Evolutionary conservation across 1,284 basidiomycete genomes (phyloP), one percentile per base, ranked within the genome.

Genomic region (Microbotryum intermedium): DNA sequence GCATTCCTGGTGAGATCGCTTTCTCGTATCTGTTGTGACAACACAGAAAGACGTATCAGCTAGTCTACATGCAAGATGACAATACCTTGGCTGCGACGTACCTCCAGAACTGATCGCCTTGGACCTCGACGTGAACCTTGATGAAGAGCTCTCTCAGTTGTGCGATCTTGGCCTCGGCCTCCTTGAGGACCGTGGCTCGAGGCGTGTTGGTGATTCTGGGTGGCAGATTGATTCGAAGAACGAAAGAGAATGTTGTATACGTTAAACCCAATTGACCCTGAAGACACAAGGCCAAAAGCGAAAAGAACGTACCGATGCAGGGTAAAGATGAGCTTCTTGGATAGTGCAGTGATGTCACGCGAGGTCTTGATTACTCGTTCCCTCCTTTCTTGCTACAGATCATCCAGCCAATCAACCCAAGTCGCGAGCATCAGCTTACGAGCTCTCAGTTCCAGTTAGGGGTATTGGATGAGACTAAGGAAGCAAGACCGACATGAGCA

Each of bases 301-400:
- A n/a, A n/a, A n/a, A n/a, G n/a, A 69, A 75, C 28, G 42, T 21
- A 4, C 47, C 92, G 86, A 72, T 97, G 94, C 4, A 97, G 80
- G 52, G 90, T 84, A 72, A 97, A 97, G 65, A 98, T 97, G 71
- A 86, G 80, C 75, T 90, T 93, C 75, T 98, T 98, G 50, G 91
- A 91, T n/a, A 88, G 79, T 66, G 84, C 87, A 18, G 93, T 97
- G 65, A 91, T 82, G 74, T 95, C 92, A 39, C 94, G 75, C 8
- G 79, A 80, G 10, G 75, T 61, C 81, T 92, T 93, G 73, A 92
- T 88, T 63, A 93, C 80, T 29, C 87, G 81, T 70, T 94, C 90
- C 47, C 75, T 68, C 16, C 74, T 64, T 52, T 76, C 74, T 48
- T 77, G 72, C 64, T 72, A 48, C 26, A 47, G 25, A 18, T 39